Conservation (phyloP, 345 rosid genomes). For the Pseudoturritis turrita region DNA sequence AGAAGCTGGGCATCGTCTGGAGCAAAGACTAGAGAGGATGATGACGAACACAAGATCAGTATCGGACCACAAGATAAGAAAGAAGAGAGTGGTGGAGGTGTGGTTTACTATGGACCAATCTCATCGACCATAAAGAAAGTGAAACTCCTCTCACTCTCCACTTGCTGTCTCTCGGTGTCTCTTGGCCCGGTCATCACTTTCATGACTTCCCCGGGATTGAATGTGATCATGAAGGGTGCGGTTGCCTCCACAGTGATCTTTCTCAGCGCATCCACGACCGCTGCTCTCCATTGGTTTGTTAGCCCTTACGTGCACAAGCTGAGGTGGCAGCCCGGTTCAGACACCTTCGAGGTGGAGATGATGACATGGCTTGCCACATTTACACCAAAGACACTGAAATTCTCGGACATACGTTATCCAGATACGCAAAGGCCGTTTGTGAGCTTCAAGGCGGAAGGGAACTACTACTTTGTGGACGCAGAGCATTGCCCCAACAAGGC, state of each 20-base stretch:
- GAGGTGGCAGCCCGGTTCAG: conserved; percentile 90
- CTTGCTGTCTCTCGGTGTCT: conserved; percentile 94
- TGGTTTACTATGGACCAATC: conserved; percentile 77
- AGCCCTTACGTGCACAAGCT: conserved; percentile 92
- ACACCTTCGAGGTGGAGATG: conserved; percentile 88
- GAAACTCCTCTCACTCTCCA: conserved; percentile 86
- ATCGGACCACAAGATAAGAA: conserved; percentile 59
- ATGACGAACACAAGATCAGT: conserved; percentile 57
- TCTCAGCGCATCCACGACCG: conserved; percentile 79
- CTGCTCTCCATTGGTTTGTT: conserved; percentile 84
- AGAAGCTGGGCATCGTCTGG: conserved; percentile 66
- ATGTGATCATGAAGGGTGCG: conserved; percentile 87
- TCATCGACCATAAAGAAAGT: conserved; percentile 91
- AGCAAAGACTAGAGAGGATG: conserved; percentile 45
- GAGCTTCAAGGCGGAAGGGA: conserved; percentile 74
- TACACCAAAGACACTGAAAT: conserved; percentile 58
- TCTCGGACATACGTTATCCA: conserved; percentile 67
- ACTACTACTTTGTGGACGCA: conserved; percentile 67
- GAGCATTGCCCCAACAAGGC: conserved; percentile 91
- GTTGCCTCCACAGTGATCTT: conserved; percentile 84
- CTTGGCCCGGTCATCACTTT: conserved; percentile 88
- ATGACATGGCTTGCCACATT: conserved; percentile 82
- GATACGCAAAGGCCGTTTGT: conserved; percentile 87
- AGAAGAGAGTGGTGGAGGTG: conserved; percentile 35
- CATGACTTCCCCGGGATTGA: conserved; percentile 78